Evolutionary conservation across 495 filamentous ascomycete species (phyloP), one percentile per base, ranked within the genome.

Genomic region (Cudoniella acicularis): DNA sequence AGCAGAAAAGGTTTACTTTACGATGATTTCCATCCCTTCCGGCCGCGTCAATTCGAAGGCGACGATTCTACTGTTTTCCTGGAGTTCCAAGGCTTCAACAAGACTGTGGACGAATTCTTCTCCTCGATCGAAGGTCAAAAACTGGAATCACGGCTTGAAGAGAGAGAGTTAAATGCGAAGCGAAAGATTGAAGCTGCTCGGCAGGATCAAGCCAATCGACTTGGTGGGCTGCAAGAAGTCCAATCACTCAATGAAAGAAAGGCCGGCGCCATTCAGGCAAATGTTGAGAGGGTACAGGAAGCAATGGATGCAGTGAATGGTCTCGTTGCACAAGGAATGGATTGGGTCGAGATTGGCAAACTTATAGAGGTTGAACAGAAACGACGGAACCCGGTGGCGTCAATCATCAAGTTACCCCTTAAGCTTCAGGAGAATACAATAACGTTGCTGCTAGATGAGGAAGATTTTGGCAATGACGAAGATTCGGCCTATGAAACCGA

Each of bases 81-180:
- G 9, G 79, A 87, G 54, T 91, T 90, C 64, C 82, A 90, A 1
- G 87, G 87, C 53, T 96, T 91, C 77, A 96, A 96, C 69, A 89
- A 87, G 55, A 94, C 92, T 0, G 91, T 96, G 0, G 94, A 98
- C 64, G 89, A 96, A 61, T 98, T 96, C 70, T 98, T 92, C 70
- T 98, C 94, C 0, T 96, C 92, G 0, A 82, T 98, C 18, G 94
- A 98, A 71, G 90, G 91, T 0, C 94, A 97, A 69, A 96, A 90
- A 64, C 80, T 98, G 10, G 88, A 93, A 70, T 93, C 90, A 0
- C 76, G 84, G 13, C 74, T 98, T 21, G 82, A 82, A 23, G 94
- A 96, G 67, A 83, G 85, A 11, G 91, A 98, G 69, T 82, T 87
- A 25, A 78, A 79, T 11, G 94, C 94, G 2, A 89, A 86, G 72